phyloP scores from a whole-genome alignment of 352 stramenopile genomes.

The Aphanomyces cochlioides region DNA sequence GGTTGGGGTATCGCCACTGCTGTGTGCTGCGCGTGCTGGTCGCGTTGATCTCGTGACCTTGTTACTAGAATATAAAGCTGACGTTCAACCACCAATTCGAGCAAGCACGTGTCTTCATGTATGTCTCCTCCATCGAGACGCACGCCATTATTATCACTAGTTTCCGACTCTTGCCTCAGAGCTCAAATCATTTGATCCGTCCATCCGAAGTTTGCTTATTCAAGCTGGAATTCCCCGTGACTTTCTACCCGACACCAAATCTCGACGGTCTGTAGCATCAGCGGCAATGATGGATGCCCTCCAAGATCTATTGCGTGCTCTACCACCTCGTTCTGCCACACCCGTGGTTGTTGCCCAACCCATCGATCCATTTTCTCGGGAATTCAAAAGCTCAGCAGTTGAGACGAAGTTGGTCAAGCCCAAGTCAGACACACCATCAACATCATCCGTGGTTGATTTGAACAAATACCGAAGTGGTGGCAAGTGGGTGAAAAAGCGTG shows the following conservation, averaged over 20 bases:
- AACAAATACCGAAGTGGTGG: slow-evolving; percentile 4
- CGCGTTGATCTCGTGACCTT: slow-evolving; percentile 21
- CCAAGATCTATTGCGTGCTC: slow-evolving; percentile 2
- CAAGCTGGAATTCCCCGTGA: background rate
- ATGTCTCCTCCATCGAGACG: slow-evolving; percentile 15
- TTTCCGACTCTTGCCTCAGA: slow-evolving; percentile 25
- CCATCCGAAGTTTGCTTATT: background rate
- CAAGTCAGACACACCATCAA: background rate
- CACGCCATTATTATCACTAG: background rate
- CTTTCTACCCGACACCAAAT: background rate
- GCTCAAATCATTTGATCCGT: background rate
- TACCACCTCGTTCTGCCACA: background rate
- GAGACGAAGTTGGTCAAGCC: background rate
- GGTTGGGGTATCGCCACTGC: slow-evolving; percentile 22
- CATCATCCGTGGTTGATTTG: background rate
- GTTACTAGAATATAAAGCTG: slow-evolving; percentile 19
- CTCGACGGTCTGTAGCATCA: background rate
- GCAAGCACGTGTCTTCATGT: slow-evolving; percentile 6
- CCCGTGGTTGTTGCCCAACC: background rate
- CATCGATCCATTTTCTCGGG: background rate
- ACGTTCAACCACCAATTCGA: background rate
- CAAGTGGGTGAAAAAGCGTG: slow-evolving; percentile 24
- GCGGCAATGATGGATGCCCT: background rate
- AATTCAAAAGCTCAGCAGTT: too few relatives aligned
- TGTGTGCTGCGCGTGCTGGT: slow-evolving; percentile 8